Evolutionary conservation across 2,329 filamentous ascomycete genomes (phyloP).

Genomic region (Nigrograna mackinnonii): DNA sequence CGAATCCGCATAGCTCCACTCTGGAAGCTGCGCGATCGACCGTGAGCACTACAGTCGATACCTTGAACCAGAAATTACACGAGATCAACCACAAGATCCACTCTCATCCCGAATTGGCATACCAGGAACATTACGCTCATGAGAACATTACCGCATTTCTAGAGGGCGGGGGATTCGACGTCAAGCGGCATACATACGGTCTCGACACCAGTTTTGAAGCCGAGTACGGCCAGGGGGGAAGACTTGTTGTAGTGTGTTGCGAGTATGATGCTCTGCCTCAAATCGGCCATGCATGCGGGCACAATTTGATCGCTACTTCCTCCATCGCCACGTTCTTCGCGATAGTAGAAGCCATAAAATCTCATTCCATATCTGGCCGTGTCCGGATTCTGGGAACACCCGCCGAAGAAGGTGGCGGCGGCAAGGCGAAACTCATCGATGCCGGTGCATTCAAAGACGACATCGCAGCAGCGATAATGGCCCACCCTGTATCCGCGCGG

Average conservation of each 20-base stretch:
- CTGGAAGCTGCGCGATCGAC: slow-evolving; percentile 3
- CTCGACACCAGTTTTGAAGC: slow-evolving; percentile 39
- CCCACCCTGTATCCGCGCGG: background rate
- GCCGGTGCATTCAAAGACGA: slow-evolving; percentile 45
- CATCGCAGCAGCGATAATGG: slow-evolving; percentile 19
- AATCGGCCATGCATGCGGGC: slow-evolving; percentile 59
- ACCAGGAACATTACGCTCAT: slow-evolving; percentile 24
- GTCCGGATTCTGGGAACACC: slow-evolving; percentile 57
- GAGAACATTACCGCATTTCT: slow-evolving; percentile 21
- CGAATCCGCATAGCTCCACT: background rate
- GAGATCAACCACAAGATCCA: slow-evolving; percentile 22
- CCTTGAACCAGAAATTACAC: slow-evolving; percentile 7
- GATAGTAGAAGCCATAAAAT: slow-evolving; percentile 48
- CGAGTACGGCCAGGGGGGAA: slow-evolving; percentile 27
- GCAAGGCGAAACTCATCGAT: slow-evolving; percentile 54
- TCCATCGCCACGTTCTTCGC: slow-evolving; percentile 54
- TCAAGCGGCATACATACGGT: slow-evolving; percentile 36
- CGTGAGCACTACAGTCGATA: slow-evolving; percentile 12
- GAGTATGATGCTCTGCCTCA: slow-evolving; percentile 56
- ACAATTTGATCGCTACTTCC: slow-evolving; percentile 58
- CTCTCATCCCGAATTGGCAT: slow-evolving; percentile 22
- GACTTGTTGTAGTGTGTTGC: slow-evolving; percentile 50
- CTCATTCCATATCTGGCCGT: slow-evolving; percentile 48
- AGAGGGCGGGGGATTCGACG: slow-evolving; percentile 16
- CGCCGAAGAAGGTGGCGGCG: slow-evolving; percentile 58